Evolutionary conservation across 306 rosid genomes (phyloP).

Genomic region (Vigna trinervia): DNA sequence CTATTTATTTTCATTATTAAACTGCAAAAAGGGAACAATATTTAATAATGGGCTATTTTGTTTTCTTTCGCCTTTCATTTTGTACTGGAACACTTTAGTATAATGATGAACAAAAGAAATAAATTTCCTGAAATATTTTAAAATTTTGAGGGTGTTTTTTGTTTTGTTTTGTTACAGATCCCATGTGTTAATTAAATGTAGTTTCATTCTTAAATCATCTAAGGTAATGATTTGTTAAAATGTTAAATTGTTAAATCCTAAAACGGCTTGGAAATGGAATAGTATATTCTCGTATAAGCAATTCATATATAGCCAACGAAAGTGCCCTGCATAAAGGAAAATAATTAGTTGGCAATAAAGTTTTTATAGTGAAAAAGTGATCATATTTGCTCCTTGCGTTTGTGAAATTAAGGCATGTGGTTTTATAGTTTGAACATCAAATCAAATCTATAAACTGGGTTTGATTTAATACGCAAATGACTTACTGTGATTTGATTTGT

Average conservation of each 20-base stretch:
- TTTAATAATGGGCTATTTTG: not conserved
- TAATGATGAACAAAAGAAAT: not conserved
- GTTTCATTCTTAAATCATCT: not conserved
- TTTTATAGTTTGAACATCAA: not conserved
- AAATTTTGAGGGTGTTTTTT: not conserved
- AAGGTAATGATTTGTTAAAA: not conserved
- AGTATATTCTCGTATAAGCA: not conserved
- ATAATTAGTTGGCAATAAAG: no score
- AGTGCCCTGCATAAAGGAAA: not conserved
- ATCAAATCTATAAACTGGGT: not conserved
- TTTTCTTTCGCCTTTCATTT: not conserved
- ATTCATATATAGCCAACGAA: not conserved
- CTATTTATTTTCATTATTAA: not conserved
- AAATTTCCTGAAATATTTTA: not conserved
- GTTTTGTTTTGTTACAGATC: no score
- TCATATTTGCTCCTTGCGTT: not conserved
- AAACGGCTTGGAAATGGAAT: not conserved
- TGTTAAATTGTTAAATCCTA: conserved; percentile 11
- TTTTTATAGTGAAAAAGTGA: not conserved
- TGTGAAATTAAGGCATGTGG: conserved; percentile 1
- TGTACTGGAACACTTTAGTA: not conserved
- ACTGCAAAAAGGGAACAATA: not conserved
- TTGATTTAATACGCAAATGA: conserved; percentile 8
- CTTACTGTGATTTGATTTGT: conserved; percentile 16
- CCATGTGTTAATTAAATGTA: not conserved